Percentiles rank a stretch among this genome's conserved stretches.
Conservation (phyloP, 2,329 filamentous ascomycete species). For the Lithohypha guttulata region DNA sequence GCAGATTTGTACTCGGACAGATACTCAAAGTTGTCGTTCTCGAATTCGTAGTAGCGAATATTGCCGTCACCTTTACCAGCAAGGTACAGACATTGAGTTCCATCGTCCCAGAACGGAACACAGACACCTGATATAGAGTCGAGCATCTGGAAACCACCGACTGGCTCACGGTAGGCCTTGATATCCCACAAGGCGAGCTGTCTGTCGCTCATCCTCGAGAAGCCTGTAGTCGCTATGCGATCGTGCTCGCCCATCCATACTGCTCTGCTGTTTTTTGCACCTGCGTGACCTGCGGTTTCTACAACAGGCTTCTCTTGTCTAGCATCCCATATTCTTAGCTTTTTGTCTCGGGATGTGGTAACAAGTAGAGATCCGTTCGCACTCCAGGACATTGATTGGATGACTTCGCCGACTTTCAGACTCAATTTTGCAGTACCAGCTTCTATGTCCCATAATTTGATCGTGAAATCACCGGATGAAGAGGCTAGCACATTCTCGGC, state of each 20-base stretch:
- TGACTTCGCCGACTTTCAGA: conserved; percentile 79
- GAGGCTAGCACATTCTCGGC: conserved; percentile 93
- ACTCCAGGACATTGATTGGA: conserved; percentile 94
- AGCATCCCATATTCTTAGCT: conserved; percentile 93
- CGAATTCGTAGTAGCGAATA: conserved; percentile 97
- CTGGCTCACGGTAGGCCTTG: conserved; percentile 64
- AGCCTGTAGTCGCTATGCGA: conserved; percentile 88
- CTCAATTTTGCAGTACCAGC: conserved; percentile 63
- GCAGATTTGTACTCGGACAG: conserved; percentile 94
- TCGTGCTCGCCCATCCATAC: conserved; percentile 98
- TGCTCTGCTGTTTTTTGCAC: conserved; percentile 92
- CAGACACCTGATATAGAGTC: conserved; percentile 96
- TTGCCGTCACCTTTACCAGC: conserved; percentile 98
- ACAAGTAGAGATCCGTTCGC: conserved; percentile 75
- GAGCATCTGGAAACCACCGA: conserved; percentile 79
- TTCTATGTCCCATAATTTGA: conserved; percentile 92
- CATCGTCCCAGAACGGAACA: conserved; percentile 99
- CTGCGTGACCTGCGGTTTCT: conserved; percentile 73
- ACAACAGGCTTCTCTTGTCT: conserved; percentile 81
- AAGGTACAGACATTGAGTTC: conserved; percentile 87
- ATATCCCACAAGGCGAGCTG: conserved; percentile 95
- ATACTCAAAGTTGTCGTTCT: conserved; percentile 98
- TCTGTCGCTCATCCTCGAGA: conserved; percentile 96
- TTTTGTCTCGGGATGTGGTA: conserved; percentile 96
- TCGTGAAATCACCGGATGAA: conserved; percentile 83